Evolutionary conservation across 495 filamentous ascomycete genomes (phyloP).

Genomic region (Tuber aestivum): DNA sequence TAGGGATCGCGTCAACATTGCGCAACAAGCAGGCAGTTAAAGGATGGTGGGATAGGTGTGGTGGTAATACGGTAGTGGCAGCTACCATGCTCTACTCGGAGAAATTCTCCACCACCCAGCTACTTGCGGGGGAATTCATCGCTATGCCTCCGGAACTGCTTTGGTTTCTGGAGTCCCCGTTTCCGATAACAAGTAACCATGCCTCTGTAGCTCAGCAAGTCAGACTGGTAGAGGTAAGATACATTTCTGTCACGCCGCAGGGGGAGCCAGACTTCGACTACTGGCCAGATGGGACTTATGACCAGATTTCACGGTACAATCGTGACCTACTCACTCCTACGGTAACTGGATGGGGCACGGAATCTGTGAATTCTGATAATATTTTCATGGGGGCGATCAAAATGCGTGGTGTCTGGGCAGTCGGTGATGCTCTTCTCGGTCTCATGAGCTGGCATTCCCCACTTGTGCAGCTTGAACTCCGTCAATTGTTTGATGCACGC

Average conservation of each 20-base stretch:
- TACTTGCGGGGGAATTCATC: not conserved
- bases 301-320: not conserved
- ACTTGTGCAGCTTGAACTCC: constrained; percentile 4
- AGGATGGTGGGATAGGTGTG: too few relatives aligned
- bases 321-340: not conserved
- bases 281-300: not conserved
- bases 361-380: too few relatives aligned
- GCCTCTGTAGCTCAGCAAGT: too few relatives aligned
- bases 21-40: too few relatives aligned
- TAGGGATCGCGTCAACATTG: too few relatives aligned
- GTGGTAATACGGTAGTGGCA: not conserved
- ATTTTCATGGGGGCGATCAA: too few relatives aligned
- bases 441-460: constrained; percentile 3
- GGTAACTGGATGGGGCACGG: not conserved
- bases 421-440: constrained; percentile 1
- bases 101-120: not conserved
- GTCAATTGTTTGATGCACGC: not conserved
- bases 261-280: not conserved
- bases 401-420: too few relatives aligned
- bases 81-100: not conserved
- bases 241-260: not conserved
- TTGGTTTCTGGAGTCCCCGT: not conserved
- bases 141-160: not conserved
- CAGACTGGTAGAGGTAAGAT: not conserved
- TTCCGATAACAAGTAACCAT: too few relatives aligned